Conservation (phyloP, 179 eudicot genomes). For the Spergularia azorica region DNA sequence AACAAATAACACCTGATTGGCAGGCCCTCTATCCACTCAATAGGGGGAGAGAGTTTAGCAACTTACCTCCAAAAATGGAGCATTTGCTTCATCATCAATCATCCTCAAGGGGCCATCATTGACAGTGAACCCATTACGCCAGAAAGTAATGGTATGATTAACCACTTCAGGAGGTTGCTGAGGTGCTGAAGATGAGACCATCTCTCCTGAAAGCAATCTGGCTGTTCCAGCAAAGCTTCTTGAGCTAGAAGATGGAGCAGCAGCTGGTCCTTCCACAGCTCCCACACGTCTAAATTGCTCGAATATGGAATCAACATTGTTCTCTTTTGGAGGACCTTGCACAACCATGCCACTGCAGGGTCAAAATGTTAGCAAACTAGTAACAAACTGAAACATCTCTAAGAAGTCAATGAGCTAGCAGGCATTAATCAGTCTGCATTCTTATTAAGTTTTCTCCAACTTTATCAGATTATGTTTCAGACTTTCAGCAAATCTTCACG, state of each 20-base stretch:
- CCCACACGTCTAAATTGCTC: conserved; percentile 66
- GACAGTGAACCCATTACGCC: conserved; percentile 84
- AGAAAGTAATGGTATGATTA: conserved; percentile 57
- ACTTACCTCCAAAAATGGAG: conserved; percentile 73
- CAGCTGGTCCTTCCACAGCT: conserved; percentile 49
- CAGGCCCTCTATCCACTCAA: too few relatives aligned
- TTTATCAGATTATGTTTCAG: not conserved
- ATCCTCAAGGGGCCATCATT: conserved; percentile 84
- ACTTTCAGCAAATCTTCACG: too few relatives aligned
- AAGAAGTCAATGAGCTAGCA: not conserved
- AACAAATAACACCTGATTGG: too few relatives aligned
- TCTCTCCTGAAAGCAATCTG: conserved; percentile 80
- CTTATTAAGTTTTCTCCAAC: not conserved
- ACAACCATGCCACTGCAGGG: conserved; percentile 81
- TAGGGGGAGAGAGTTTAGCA: not conserved
- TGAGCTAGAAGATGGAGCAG: conserved; percentile 72
- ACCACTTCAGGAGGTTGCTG: conserved; percentile 56
- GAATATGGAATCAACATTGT: conserved; percentile 67
- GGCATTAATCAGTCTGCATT: not conserved
- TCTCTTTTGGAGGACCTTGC: conserved; percentile 63
- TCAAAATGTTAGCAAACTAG: not conserved
- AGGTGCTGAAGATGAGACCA: conserved; percentile 43
- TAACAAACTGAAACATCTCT: not conserved
- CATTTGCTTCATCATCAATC: conserved; percentile 78
- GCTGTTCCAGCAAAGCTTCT: conserved; percentile 79